Conservation (phyloP, 495 filamentous ascomycete genomes). For the Podospora sp. region DNA sequence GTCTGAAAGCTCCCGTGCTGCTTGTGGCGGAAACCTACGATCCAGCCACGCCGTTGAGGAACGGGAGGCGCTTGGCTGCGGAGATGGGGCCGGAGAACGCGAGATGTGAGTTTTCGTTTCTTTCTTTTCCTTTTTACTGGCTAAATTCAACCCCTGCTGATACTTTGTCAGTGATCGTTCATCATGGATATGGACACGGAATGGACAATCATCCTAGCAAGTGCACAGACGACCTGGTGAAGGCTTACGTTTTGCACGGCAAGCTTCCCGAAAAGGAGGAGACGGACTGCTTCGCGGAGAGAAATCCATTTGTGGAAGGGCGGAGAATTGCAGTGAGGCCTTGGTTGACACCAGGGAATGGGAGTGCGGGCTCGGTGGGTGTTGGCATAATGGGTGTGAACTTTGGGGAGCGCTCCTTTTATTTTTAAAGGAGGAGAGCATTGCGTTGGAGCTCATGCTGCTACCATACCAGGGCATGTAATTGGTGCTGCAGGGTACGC, state of each 20-base stretch:
- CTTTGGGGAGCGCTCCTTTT: no score
- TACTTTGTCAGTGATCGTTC: no score
- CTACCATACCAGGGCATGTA: no score
- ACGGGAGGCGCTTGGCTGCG: constrained; percentile 41
- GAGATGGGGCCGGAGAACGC: constrained; percentile 50
- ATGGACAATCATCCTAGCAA: constrained; percentile 41
- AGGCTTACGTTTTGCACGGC: constrained; percentile 42
- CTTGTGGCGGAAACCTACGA: constrained; percentile 53
- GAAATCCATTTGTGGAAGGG: constrained; percentile 43
- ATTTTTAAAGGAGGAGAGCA: no score
- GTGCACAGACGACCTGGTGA: constrained; percentile 45
- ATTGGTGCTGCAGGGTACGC: no score
- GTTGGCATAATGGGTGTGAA: no score
- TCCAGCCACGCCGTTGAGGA: constrained; percentile 51
- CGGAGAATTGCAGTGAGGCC: constrained; percentile 2
- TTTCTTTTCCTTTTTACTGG: no score
- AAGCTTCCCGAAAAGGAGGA: constrained; percentile 41
- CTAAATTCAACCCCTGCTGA: no score
- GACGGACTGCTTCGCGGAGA: constrained; percentile 46
- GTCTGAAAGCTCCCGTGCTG: constrained; percentile 45
- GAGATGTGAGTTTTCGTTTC: no score
- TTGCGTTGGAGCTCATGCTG: no score
- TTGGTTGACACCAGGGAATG: not conserved
- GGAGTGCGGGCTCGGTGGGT: not conserved
- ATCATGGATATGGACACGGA: constrained; percentile 53